These are phyloP conservation scores for Exophiala bonariae DNA, from an alignment of 2,329 filamentous ascomycete genomes.

Conservation along the genomic window DNA sequence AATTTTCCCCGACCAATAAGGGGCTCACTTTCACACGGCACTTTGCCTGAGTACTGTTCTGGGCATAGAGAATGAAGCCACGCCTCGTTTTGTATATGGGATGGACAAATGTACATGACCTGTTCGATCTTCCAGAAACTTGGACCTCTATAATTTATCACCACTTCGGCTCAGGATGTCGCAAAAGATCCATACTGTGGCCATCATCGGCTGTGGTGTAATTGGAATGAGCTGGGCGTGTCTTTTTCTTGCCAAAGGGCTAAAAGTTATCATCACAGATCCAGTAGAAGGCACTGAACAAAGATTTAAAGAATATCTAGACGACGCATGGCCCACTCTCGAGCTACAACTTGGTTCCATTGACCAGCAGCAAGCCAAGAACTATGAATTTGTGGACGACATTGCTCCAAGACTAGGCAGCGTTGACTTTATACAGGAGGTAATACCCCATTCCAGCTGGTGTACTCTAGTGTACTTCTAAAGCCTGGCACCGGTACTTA, in stretches of 20 bases:
- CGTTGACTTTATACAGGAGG: not conserved
- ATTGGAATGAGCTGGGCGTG: constrained; percentile 46
- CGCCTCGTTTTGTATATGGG: no score
- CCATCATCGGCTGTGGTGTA: constrained; percentile 35
- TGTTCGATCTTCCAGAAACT: no score
- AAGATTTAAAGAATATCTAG: constrained; percentile 29
- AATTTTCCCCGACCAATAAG: no score
- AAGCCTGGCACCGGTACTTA: no score
- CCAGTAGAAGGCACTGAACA: constrained; percentile 37
- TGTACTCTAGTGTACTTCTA: no score
- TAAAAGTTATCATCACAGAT: constrained; percentile 44
- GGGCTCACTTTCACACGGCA: no score
- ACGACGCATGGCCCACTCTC: constrained; percentile 24
- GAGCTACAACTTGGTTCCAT: not conserved
- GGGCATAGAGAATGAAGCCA: no score
- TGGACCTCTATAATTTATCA: no score
- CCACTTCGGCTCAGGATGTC: no score
- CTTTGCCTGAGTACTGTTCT: no score
- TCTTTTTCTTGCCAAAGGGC: constrained; percentile 39
- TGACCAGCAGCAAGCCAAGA: not conserved
- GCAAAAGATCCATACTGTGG: not conserved
- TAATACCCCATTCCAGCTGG: no score
- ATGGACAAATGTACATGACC: no score
- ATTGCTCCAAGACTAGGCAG: not conserved
- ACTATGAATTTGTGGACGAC: not conserved